These are phyloP conservation scores for Calonectria pseudoturangicola DNA, from an alignment of 2,329 filamentous ascomycete species.

Conservation along the genomic window DNA sequence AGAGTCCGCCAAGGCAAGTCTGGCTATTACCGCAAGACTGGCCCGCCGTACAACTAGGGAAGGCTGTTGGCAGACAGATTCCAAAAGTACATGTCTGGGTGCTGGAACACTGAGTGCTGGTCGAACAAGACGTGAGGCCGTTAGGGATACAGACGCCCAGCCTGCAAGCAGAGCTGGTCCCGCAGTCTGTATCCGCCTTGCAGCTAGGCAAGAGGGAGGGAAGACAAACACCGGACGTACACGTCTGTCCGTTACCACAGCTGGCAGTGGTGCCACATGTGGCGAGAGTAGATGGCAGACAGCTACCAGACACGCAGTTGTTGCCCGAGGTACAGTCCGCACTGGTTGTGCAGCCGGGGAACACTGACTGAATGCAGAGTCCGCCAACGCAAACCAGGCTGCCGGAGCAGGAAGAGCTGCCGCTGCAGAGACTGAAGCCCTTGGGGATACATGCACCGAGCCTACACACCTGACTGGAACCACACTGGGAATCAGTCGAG, in stretches of 20 bases:
- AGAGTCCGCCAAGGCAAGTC: constrained; percentile 29
- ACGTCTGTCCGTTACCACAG: constrained; percentile 27
- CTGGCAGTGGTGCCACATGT: not conserved
- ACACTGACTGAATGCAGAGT: constrained; percentile 19
- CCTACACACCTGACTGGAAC: constrained; percentile 26
- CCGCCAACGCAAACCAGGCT: constrained; percentile 21
- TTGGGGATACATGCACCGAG: constrained; percentile 29
- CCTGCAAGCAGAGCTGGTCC: constrained; percentile 25
- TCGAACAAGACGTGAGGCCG: constrained; percentile 10
- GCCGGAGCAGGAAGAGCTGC: not conserved
- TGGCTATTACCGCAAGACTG: constrained; percentile 22
- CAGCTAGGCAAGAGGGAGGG: constrained; percentile 22
- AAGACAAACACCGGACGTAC: constrained; percentile 34
- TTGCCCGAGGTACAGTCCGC: constrained; percentile 27
- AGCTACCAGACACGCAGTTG: constrained; percentile 32
- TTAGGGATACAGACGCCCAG: constrained; percentile 34
- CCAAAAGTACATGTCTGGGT: constrained; percentile 31
- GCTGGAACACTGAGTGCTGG: constrained; percentile 10
- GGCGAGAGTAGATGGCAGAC: constrained; percentile 17
- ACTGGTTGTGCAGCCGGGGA: constrained; percentile 25
- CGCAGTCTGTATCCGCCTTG: constrained; percentile 26
- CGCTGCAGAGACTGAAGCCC: not conserved
- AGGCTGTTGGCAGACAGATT: constrained; percentile 25
- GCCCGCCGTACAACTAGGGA: constrained; percentile 12
- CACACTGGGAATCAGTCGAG: constrained; percentile 32